Conservation (phyloP, 805 yeast species). For the Saccharomycopsis fodiens region DNA sequence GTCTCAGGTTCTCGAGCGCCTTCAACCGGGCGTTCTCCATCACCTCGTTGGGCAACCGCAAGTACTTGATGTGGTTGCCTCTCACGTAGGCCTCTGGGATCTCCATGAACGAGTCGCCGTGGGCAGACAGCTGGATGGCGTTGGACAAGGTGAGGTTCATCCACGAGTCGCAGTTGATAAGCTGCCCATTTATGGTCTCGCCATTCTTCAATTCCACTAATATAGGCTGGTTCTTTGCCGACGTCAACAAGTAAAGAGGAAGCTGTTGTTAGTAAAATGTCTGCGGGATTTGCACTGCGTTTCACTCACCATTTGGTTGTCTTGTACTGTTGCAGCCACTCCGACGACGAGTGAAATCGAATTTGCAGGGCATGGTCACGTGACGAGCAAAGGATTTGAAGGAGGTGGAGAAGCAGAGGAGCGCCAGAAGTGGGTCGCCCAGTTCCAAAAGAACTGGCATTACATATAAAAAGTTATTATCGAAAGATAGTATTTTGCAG, state of each 20-base stretch:
- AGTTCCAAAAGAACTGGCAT: no score
- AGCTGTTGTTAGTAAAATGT: constrained; percentile 41
- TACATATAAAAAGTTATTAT: no score
- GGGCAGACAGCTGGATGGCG: constrained; percentile 59
- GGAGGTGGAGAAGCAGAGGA: no score
- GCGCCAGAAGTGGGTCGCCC: no score
- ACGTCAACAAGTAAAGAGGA: constrained; percentile 83
- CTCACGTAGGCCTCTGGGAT: constrained; percentile 72
- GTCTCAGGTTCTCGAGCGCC: constrained; percentile 42
- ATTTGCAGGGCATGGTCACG: no score
- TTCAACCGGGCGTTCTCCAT: constrained; percentile 72
- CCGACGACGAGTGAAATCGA: no score
- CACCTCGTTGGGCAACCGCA: constrained; percentile 67
- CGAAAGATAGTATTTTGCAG: no score
- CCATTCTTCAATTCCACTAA: constrained; percentile 89
- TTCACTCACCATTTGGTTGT: not conserved
- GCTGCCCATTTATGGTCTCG: constrained; percentile 76
- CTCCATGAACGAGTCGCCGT: constrained; percentile 55
- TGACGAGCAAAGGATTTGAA: no score
- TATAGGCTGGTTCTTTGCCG: constrained; percentile 83
- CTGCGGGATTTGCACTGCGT: not conserved
- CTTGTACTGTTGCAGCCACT: no score
- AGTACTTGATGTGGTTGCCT: constrained; percentile 76
- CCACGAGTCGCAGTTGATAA: constrained; percentile 86
- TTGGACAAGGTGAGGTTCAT: constrained; percentile 85